These are phyloP conservation scores for Colletotrichum gloeosporioides DNA, from an alignment of 2,329 filamentous ascomycete species.

Conservation along the genomic window DNA sequence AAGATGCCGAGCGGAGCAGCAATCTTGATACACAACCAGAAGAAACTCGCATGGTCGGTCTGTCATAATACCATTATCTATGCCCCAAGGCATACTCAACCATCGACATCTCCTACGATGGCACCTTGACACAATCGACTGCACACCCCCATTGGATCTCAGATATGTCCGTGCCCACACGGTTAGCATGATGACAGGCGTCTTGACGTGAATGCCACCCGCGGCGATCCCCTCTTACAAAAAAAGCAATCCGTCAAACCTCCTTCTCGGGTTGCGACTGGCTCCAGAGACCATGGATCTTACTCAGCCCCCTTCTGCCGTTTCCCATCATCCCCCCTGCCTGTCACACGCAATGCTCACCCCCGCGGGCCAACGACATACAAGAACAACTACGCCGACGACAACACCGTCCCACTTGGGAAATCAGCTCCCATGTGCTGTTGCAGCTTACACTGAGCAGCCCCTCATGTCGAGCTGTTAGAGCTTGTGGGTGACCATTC, in stretches of 20 bases:
- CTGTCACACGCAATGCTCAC: neutral
- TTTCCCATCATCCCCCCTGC: neutral
- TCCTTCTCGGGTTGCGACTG: neutral
- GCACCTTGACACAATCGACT: neutral
- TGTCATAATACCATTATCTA: neutral
- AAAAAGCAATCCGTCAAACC: neutral
- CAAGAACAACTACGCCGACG: neutral
- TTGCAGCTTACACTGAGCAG: neutral
- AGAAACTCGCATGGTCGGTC: neutral
- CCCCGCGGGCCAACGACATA: neutral
- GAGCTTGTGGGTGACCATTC: neutral
- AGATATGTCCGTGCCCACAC: neutral
- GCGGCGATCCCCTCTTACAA: neutral
- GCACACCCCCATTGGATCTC: neutral
- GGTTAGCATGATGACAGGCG: neutral
- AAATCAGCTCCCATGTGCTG: neutral
- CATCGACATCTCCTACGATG: neutral
- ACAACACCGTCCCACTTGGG: neutral
- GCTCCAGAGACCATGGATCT: neutral
- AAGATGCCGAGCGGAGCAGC: neutral
- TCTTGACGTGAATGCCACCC: neutral
- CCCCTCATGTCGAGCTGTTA: neutral
- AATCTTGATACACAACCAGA: neutral
- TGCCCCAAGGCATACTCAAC: neutral
- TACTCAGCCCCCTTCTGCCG: neutral